Base-by-base conservation (phyloP, 2,329 filamentous ascomycete species). In the Dothideomycetidae sp. region DNA sequence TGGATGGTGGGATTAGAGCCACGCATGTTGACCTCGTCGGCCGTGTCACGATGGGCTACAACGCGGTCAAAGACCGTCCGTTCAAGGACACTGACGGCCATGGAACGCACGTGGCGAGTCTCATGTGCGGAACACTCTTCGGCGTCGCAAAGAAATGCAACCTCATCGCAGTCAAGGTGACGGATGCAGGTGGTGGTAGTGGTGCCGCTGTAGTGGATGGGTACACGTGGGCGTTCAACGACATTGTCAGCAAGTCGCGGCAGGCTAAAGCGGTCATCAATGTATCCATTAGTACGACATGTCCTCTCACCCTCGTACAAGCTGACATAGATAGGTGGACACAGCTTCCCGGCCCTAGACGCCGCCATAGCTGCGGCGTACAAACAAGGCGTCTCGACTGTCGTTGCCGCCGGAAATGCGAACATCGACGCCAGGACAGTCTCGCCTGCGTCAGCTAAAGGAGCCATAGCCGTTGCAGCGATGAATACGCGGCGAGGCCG, bases 61-160 rank as follows among this genome's bases (percentile, higher is more conserved):
- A 57, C 42, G 41, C 41, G 5, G 39, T 44, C 9, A 33, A 33
- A 13, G 42, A 55, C 49, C n/a, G n/a, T n/a, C 33, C 40, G 10
- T 50, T 56, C 39, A 54, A 51, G 14, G 60, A 63, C 40, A 62
- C 68, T 46, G 71, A 76, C 48, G 74, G 74, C 10, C 75, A 78
- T 54, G 75, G 75, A 28, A 73, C 64, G 39, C 75, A 78, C 58
- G 71, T 75, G 15, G 66, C 72, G 7, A 74, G 72, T 15, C 78
- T 72, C 11, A 69, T 76, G 30, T 75, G 62, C 14, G 71, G 72
- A 19, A 61, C 58, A 37, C 75, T 68, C 2, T 77, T 71, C 41
- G 75, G 75, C 44, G 71, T 78, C 4, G 70, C 73, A 47, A 75
- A 75, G 59, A 66, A 66, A 37, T 66, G 64, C 40, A 56, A 59